Evolutionary conservation across 208 protist genomes (phyloP).

Genomic region (Leishmania turanica): DNA sequence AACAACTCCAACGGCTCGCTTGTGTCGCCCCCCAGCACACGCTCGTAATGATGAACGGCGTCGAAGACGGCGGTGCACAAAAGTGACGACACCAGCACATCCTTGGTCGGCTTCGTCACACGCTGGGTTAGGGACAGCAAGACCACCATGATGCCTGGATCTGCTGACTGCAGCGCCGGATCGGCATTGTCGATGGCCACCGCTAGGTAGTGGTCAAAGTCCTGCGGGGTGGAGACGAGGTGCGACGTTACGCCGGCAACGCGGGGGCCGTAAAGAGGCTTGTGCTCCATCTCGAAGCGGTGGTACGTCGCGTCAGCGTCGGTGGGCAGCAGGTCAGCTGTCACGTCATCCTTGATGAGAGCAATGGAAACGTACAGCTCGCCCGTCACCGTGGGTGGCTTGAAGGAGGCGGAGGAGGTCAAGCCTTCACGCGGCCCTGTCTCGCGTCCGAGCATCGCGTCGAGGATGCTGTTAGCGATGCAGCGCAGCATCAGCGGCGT

Average conservation of each 20-base stretch:
- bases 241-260: constrained; percentile 56
- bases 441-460: constrained; percentile 28
- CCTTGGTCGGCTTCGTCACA: constrained; percentile 40
- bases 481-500: constrained; percentile 72
- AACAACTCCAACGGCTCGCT: constrained; percentile 71
- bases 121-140: constrained; percentile 55
- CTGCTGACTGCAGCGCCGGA: constrained; percentile 61
- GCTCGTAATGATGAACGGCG: constrained; percentile 68
- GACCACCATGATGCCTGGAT: constrained; percentile 85
- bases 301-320: constrained; percentile 55
- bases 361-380: constrained; percentile 78
- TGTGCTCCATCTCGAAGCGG: constrained; percentile 67
- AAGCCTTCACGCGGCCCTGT: constrained; percentile 7
- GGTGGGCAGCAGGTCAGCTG: constrained; percentile 64
- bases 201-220: constrained; percentile 70
- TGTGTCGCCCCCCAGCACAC: constrained; percentile 40
- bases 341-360: constrained; percentile 75
- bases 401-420: constrained; percentile 7
- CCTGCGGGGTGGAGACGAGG: constrained; percentile 45
- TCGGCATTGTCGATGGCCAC: constrained; percentile 72
- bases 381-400: constrained; percentile 32
- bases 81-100: constrained; percentile 75
- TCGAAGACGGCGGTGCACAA: constrained; percentile 76
- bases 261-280: constrained; percentile 52
- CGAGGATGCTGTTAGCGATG: constrained; percentile 59